Conservation (phyloP, 1,284 basidiomycete species). For the Anthracocystis panici-leucophaei region DNA sequence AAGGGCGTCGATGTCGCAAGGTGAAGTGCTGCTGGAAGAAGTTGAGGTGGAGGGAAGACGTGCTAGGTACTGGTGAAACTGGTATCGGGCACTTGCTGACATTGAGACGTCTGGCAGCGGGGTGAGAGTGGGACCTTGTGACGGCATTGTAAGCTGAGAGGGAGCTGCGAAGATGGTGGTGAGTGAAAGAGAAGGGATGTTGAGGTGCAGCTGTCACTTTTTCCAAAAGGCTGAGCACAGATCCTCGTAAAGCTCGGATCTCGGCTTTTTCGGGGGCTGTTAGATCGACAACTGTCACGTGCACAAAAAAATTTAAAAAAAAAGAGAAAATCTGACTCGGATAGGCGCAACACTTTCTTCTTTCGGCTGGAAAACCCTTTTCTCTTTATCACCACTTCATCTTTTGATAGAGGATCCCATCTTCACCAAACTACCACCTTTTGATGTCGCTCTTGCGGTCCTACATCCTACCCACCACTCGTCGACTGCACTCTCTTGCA, state of each 20-base stretch:
- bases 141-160: neutral
- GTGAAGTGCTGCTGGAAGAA: neutral
- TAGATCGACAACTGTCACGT: constrained; percentile 11
- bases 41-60: constrained; percentile 18
- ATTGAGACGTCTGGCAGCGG: constrained; percentile 9
- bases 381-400: neutral
- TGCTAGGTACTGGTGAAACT: constrained; percentile 34
- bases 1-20: constrained; percentile 10
- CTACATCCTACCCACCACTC: constrained; percentile 15
- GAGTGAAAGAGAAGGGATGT: neutral
- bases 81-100: constrained; percentile 20
- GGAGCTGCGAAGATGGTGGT: neutral
- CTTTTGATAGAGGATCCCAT: neutral
- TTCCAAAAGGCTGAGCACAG: neutral
- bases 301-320: neutral
- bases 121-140: neutral
- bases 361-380: neutral
- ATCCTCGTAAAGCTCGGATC: constrained; percentile 3
- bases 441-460: constrained; percentile 41
- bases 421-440: neutral
- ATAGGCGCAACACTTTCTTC: constrained; percentile 1
- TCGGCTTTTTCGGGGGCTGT: constrained; percentile 16
- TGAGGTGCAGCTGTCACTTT: constrained; percentile 6
- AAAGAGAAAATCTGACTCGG: constrained; percentile 6
- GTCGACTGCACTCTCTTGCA: constrained; percentile 16